A percentile compares a stretch with the other conserved stretches of the same genome.
Conservation (phyloP, 148 eudicot species). For the Dysphania ambrosioides region DNA sequence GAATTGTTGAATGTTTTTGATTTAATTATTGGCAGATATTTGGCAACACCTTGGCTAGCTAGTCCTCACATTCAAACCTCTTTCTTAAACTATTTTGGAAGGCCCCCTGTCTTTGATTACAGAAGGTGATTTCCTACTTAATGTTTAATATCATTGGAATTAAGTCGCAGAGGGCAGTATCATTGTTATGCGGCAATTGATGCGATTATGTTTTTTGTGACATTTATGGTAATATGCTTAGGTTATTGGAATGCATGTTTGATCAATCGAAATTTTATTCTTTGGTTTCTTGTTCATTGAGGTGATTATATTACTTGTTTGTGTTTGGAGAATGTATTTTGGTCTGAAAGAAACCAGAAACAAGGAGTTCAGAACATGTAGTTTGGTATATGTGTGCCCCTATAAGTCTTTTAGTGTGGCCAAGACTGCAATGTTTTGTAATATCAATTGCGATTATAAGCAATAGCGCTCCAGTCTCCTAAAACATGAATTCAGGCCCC, state of each 20-base stretch:
- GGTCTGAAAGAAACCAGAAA: too few species aligned
- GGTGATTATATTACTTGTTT: not conserved
- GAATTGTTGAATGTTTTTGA: too few species aligned
- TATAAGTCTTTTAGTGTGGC: not conserved
- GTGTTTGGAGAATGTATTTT: too few species aligned
- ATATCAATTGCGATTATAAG: not conserved
- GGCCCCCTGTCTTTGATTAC: constrained; percentile 65
- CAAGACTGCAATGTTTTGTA: not conserved
- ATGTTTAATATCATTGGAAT: too few species aligned
- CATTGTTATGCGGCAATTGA: too few species aligned
- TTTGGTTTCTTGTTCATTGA: not conserved
- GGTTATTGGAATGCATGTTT: not conserved
- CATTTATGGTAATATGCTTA: too few species aligned
- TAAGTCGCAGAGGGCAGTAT: too few species aligned
- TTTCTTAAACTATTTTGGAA: constrained; percentile 66
- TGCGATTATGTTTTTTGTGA: too few species aligned
- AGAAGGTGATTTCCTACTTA: constrained; percentile 41
- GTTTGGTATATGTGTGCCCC: too few species aligned
- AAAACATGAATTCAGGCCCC: not conserved
- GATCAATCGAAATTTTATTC: not conserved
- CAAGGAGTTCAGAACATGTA: too few species aligned
- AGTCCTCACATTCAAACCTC: constrained; percentile 90
- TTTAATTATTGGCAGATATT: constrained; percentile 58
- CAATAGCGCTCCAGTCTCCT: too few species aligned
- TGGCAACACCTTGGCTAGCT: constrained; percentile 88